phyloP scores from a whole-genome alignment of 495 filamentous ascomycete genomes.

The Geoglossum glabrum region DNA sequence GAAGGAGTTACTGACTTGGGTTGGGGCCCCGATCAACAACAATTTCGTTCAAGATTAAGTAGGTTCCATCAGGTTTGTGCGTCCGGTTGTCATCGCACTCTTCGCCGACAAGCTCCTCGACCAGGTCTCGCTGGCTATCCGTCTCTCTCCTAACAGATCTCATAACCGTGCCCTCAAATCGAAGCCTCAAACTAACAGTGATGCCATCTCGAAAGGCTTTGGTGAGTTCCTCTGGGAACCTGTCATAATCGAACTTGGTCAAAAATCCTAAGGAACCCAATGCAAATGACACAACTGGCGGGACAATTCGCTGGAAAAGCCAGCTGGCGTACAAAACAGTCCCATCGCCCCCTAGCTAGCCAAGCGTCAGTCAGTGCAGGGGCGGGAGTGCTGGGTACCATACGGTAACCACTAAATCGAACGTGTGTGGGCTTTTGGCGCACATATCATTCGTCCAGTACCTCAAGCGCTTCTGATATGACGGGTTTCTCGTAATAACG shows the following conservation, averaged over 20 bases:
- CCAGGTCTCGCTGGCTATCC: slow-evolving; percentile 39
- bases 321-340: slow-evolving; percentile 10
- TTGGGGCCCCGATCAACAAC: slow-evolving; percentile 86
- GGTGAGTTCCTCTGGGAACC: slow-evolving; percentile 47
- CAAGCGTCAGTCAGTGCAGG: not conserved
- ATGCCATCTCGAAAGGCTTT: slow-evolving; percentile 66
- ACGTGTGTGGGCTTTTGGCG: slow-evolving; percentile 54
- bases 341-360: slow-evolving; percentile 65
- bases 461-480: slow-evolving; percentile 37
- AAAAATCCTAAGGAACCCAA: slow-evolving; percentile 85
- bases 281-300: slow-evolving; percentile 79
- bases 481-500: slow-evolving; percentile 35
- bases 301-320: slow-evolving; percentile 24
- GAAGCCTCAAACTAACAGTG: slow-evolving; percentile 63
- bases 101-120: slow-evolving; percentile 74
- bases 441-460: slow-evolving; percentile 76
- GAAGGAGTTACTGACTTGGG: slow-evolving; percentile 36
- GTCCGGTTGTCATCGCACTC: slow-evolving; percentile 62
- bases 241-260: slow-evolving; percentile 83
- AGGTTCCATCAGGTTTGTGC: slow-evolving; percentile 59
- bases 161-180: slow-evolving; percentile 94
- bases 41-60: slow-evolving; percentile 80
- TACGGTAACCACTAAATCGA: slow-evolving; percentile 76
- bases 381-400: slow-evolving; percentile 1
- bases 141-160: slow-evolving; percentile 30